A percentile compares a stretch with the other conserved stretches of the same genome.
phyloP scores from a whole-genome alignment of 2,329 filamentous ascomycete genomes.

The Diaporthe ampelina region DNA sequence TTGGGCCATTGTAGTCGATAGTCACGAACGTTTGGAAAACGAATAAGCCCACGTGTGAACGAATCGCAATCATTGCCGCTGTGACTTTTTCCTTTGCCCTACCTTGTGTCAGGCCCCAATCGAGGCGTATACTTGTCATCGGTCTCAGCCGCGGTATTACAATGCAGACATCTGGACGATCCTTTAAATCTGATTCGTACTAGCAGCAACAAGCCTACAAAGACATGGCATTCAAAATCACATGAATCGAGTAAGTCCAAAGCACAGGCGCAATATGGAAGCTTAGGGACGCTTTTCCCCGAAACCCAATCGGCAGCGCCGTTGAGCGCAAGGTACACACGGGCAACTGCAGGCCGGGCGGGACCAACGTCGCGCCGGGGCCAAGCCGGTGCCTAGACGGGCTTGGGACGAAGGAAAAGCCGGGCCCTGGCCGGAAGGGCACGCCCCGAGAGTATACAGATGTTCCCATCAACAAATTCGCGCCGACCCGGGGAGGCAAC shows the following conservation, averaged over 20 bases:
- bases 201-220: neutral
- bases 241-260: neutral
- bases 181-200: neutral
- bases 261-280: neutral
- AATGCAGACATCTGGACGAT: no score
- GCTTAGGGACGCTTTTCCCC: neutral
- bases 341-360: neutral
- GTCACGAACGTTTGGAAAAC: neutral
- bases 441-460: neutral
- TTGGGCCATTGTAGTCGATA: neutral
- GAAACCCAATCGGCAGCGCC: neutral
- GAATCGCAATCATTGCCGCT: neutral
- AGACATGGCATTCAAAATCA: neutral
- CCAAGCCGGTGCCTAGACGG: slow-evolving; percentile 15
- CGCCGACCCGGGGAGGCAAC: neutral
- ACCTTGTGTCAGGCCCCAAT: neutral
- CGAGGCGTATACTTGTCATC: neutral
- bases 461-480: neutral
- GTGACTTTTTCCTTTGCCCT: no score
- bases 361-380: slow-evolving; percentile 5
- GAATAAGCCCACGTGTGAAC: neutral
- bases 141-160: neutral
- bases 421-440: slow-evolving; percentile 6
- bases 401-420: slow-evolving; percentile 1
- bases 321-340: neutral